These are phyloP conservation scores for Durotheca rogersii DNA, from an alignment of 495 filamentous ascomycete species.

Conservation along the genomic window DNA sequence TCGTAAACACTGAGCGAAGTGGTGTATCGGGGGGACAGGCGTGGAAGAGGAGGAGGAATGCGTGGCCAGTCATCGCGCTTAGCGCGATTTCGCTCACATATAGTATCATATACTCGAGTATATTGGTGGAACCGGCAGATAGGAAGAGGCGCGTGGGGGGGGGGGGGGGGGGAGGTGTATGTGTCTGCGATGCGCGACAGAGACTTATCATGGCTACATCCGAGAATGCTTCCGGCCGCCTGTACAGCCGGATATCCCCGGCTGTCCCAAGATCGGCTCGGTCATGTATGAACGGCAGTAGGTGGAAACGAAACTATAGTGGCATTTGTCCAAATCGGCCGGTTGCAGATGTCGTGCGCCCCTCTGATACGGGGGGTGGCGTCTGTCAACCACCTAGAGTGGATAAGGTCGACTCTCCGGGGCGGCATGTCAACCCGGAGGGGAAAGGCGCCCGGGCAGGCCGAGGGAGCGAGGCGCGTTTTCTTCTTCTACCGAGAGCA, in stretches of 20 bases:
- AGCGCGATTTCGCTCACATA: slow-evolving; percentile 13
- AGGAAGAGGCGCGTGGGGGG: slow-evolving; percentile 11
- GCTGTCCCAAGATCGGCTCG: slow-evolving; percentile 24
- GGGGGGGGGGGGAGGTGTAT: not conserved
- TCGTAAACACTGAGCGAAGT: too few relatives aligned
- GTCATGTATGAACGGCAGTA: slow-evolving; percentile 20
- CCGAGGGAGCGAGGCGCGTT: slow-evolving; percentile 4
- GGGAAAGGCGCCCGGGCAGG: slow-evolving; percentile 18
- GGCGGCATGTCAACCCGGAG: slow-evolving; percentile 19
- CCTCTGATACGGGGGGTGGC: slow-evolving; percentile 28
- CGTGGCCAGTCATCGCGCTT: slow-evolving; percentile 16
- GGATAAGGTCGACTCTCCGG: slow-evolving; percentile 14
- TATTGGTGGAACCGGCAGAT: slow-evolving; percentile 30
- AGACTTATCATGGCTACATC: slow-evolving; percentile 28
- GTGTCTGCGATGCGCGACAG: slow-evolving; percentile 14
- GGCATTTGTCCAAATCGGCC: slow-evolving; percentile 30
- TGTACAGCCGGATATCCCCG: slow-evolving; percentile 26
- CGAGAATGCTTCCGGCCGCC: slow-evolving; percentile 26
- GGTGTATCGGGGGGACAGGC: too few relatives aligned
- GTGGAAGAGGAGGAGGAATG: too few relatives aligned
- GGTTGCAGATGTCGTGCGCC: slow-evolving; percentile 31
- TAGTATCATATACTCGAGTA: slow-evolving; percentile 23
- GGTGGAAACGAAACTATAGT: slow-evolving; percentile 28
- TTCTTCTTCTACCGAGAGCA: slow-evolving; percentile 20
- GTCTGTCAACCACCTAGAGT: slow-evolving; percentile 24